Base-by-base conservation (phyloP, 1,284 basidiomycete genomes). In the Athelia psychrophila region DNA sequence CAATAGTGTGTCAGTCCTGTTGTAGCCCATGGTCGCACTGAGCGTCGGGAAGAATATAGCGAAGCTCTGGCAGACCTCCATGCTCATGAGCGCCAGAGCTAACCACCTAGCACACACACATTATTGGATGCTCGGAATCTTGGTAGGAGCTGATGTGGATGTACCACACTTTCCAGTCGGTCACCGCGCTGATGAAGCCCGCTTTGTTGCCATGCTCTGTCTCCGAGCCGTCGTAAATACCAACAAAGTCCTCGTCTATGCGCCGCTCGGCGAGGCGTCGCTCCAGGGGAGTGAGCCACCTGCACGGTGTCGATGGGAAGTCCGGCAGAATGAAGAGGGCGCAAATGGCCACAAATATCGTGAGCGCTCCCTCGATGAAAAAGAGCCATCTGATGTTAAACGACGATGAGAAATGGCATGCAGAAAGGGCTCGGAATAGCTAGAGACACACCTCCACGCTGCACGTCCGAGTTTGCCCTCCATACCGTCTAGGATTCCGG, bases 281-380 rank as follows among this genome's bases (percentile, higher is more conserved):
- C 64, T 93, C 91, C 33, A 78, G 64, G 2, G 76, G 74, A 16
- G 80, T 78, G 15, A 90, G 74, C 81, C 83, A 88, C 38, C 65
- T 65, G 4, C 73, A 70, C 23, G 78, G 74, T 0, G 75, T 80
- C 45, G 77, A 68, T 2, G 87, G 87, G 62, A 93, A 89, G 65
- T 93, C 90, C 8, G 91, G 91, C 4, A 93, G 80, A 53, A 91
- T 75, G 63, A 84, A 84, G 49, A 85, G 77, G 2, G 87, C 76
- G 30, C 72, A 55, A 44, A 84, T 55, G 18, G 86, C 87, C 32
- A 88, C 76, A 35, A 79, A 64, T 53, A 90, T 78, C 0, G 86
- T 89, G 25, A 88, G 61, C 1, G 73, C 71, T n/a, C 86, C 86
- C 67, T 90, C 84, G 50, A 89, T 80, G 62, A 79, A 89, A 72